Percentiles rank a stretch among this genome's conserved stretches.
These are phyloP conservation scores for Pseudogymnoascus sp. DNA, from an alignment of 2,329 filamentous ascomycete genomes.

Conservation along the genomic window DNA sequence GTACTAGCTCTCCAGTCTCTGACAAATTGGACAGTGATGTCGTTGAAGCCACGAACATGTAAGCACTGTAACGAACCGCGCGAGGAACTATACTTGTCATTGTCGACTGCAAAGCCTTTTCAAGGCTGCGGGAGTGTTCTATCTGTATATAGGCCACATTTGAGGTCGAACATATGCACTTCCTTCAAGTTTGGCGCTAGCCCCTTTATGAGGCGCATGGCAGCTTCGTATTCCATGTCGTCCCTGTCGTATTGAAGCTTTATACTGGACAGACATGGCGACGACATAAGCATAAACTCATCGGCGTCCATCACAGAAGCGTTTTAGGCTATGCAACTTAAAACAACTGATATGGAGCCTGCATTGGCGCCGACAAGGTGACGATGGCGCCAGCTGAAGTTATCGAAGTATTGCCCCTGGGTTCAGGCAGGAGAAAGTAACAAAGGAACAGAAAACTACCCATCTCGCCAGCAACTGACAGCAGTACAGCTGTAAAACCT, in stretches of 20 bases:
- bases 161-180: not conserved
- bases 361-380: not conserved
- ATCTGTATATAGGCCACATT: not conserved
- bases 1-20: not conserved
- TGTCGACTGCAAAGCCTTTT: not conserved
- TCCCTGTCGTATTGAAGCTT: not conserved
- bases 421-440: not conserved
- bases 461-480: not conserved
- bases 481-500: not conserved
- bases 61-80: not conserved
- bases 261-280: conserved; percentile 12
- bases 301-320: not conserved
- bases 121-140: not conserved
- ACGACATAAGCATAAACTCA: conserved; percentile 7
- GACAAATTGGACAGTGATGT: not conserved
- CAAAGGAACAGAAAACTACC: not conserved
- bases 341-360: conserved; percentile 14
- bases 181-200: not conserved
- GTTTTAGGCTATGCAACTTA: not conserved
- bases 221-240: not conserved
- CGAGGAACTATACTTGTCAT: not conserved
- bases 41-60: too few species aligned
- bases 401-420: not conserved
- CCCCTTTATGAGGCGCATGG: not conserved
- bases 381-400: too few species aligned